Evolutionary conservation across 257 asterid genomes (phyloP), one percentile per base, ranked within the genome.

Genomic region (Eustoma russellianum): DNA sequence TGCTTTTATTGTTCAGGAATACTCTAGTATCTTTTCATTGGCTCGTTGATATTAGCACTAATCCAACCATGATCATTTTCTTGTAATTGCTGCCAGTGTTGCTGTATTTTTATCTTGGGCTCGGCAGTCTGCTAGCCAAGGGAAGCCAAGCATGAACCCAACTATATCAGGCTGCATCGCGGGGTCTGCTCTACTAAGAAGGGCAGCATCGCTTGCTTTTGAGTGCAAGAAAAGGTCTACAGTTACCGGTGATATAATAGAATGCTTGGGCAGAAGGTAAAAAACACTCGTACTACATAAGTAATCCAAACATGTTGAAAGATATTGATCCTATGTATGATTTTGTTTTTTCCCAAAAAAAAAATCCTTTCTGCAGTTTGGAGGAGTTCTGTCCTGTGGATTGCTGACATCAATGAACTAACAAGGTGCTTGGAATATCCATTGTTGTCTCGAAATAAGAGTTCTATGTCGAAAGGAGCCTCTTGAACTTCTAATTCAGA

Each of bases 21-120:
- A 4, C 3, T 24, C 30, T 24, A 24, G 3, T 24, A 24, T 24
- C 30, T 24, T 24, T 24, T n/a, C n/a, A n/a, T n/a, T n/a, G n/a
- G n/a, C n/a, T n/a, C n/a, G n/a, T n/a, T n/a, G n/a, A n/a, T n/a
- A n/a, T n/a, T 24, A 24, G 30, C 30, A 2, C 30, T 24, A 24
- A 24, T 24, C 30, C 30, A 24, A 24, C 3, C 30, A 24, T 38
- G 13, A 7, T 38, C 1, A 38, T 2, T 24, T 17, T 8, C 6
- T 19, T 34, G 28, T 13, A 59, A 56, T 49, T 33, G 38, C 52
- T 52, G 45, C 60, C 78, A 87, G 98, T 13, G 95, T 82, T 51
- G 98, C 94, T 17, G 90, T 87, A 28, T 87, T 84, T 69, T 66
- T 82, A 47, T 74, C 95, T 5, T 87, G 97, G 97, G 94, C 97